Evolutionary conservation across 2,329 filamentous ascomycete species (phyloP).

Genomic region (Plenodomus biglobosus): DNA sequence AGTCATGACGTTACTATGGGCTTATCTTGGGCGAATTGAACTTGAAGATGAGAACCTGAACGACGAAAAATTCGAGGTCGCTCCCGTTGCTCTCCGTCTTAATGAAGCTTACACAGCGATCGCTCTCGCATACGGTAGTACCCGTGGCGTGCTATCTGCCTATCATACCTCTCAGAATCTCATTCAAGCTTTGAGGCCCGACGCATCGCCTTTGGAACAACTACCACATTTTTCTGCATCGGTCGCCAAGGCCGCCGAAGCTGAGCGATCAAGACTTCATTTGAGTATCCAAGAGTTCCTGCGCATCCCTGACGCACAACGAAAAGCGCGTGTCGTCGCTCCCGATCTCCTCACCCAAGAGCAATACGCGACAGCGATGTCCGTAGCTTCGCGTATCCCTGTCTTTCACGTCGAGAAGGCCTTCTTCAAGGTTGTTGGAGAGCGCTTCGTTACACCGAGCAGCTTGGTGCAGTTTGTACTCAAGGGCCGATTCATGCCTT

Average conservation of each 20-base stretch:
- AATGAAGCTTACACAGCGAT: constrained; percentile 88
- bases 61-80: constrained; percentile 84
- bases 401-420: constrained; percentile 83
- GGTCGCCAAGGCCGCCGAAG: constrained; percentile 66
- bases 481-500: constrained; percentile 91
- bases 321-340: constrained; percentile 71
- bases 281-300: constrained; percentile 85
- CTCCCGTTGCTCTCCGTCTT: constrained; percentile 79
- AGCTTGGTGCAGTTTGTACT: constrained; percentile 92
- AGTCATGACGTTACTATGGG: constrained; percentile 87
- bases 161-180: constrained; percentile 83
- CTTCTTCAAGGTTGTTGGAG: constrained; percentile 98
- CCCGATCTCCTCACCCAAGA: constrained; percentile 69
- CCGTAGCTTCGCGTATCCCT: constrained; percentile 81
- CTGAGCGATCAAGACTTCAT: constrained; percentile 64
- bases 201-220: constrained; percentile 84
- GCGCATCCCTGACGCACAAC: constrained; percentile 73
- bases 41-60: constrained; percentile 77
- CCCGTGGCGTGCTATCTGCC: constrained; percentile 76
- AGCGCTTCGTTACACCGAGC: constrained; percentile 87
- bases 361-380: constrained; percentile 75
- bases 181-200: constrained; percentile 84
- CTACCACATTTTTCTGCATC: constrained; percentile 79
- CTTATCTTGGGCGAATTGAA: constrained; percentile 86
- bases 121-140: constrained; percentile 81